These are phyloP conservation scores for Entelexis paramagnoliae DNA, from an alignment of 1,139 yeast species.

Conservation along the genomic window DNA sequence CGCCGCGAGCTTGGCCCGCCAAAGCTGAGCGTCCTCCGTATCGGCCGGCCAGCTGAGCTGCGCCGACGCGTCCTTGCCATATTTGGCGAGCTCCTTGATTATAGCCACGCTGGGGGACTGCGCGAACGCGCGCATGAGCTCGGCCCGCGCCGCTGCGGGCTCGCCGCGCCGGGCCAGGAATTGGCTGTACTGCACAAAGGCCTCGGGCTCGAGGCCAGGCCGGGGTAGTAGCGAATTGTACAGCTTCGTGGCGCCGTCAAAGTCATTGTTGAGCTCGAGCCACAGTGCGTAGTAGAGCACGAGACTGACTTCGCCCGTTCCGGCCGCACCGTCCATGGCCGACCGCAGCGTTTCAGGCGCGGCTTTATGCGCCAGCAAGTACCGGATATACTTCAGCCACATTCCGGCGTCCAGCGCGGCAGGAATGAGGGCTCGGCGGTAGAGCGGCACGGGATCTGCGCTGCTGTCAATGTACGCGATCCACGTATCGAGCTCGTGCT, in stretches of 20 bases:
- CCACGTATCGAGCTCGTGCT: conserved; percentile 50
- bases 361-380: conserved; percentile 21
- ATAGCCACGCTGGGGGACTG: background rate
- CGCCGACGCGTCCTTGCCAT: conserved; percentile 3
- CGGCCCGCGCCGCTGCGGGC: background rate
- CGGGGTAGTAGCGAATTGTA: background rate
- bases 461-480: conserved; percentile 44
- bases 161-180: conserved; percentile 10
- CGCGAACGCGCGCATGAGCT: background rate
- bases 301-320: background rate
- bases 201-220: background rate
- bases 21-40: conserved; percentile 10
- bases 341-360: background rate
- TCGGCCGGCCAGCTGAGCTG: background rate
- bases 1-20: conserved; percentile 14
- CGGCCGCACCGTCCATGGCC: conserved; percentile 1
- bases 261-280: conserved; percentile 15
- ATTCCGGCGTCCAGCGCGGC: conserved; percentile 45
- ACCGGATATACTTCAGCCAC: conserved; percentile 55
- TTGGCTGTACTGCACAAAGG: conserved; percentile 9
- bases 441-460: conserved; percentile 42
- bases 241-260: conserved; percentile 21
- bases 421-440: conserved; percentile 45
- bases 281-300: conserved; percentile 21
- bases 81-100: conserved; percentile 12